Evolutionary conservation across 176 grass and related monocot species (phyloP), one percentile per base, ranked within the genome.

Genomic region (Oropetium thomaeum): DNA sequence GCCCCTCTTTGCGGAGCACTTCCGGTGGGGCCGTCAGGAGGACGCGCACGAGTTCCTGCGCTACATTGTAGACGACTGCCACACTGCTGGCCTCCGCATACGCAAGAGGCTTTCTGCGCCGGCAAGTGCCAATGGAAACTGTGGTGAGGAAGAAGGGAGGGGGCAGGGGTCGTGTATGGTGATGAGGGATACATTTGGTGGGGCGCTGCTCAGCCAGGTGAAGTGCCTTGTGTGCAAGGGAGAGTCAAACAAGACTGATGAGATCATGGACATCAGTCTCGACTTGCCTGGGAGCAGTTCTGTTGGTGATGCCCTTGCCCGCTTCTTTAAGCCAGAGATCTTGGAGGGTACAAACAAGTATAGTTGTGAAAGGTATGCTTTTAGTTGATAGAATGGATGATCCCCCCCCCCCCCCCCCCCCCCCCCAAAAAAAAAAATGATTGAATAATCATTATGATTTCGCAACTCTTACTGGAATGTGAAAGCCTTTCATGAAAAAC

Each of bases 211-310:
- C 28, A 99, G 96, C 57, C 96, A 99, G 68, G 96, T 99, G 70
- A 99, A 99, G 65, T 99, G 96, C 80, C 83, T 96, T 7, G 22
- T 84, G 35, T 99, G 96, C 92, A 99, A 96, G 54, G 89, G 87
- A 76, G 91, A 95, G 65, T 99, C 96, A 0, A 96, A 99, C 76
- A 99, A 99, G 77, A 92, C 80, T 7, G 96, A 99, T 43, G 92
- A 96, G 69, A 99, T 96, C 77, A 99, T 99, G 96, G 96, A 99
- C 66, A 68, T 99, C 82, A 92, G 85, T 87, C 92, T 99, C 1
- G 96, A 99, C 75, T 65, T 99, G 13, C 89, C 41, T 14, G 87
- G 93, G 66, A 87, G 79, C 69, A 95, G 33, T 74, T 92, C 96
- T 34, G 79, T 95, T 66, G 89, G 80, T 30, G 96, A 99, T 67